phyloP scores from a whole-genome alignment of 257 asterid genomes.

The Coffea eugenioides region DNA sequence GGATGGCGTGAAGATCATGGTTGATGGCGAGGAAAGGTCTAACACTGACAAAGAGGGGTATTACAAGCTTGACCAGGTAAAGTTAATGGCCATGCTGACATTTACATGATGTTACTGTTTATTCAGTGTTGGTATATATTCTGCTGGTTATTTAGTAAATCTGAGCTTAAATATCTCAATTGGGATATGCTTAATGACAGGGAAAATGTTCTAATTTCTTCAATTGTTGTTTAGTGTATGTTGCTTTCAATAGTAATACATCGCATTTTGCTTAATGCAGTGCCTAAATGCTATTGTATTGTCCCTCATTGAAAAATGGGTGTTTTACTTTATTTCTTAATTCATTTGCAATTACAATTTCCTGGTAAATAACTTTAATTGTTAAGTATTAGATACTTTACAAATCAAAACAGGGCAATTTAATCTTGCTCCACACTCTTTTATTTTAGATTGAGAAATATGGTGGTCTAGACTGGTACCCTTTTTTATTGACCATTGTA shows the following conservation, averaged over 20 bases:
- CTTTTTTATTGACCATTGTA: not conserved
- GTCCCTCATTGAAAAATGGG: not conserved
- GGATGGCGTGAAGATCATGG: constrained; percentile 60
- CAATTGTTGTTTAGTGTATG: not conserved
- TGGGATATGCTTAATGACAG: not conserved
- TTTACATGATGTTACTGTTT: not conserved
- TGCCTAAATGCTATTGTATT: not conserved
- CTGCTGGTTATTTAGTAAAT: not conserved
- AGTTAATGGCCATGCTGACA: constrained; percentile 16
- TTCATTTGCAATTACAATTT: not conserved
- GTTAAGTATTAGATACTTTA: not conserved
- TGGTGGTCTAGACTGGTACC: not conserved
- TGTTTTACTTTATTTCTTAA: not conserved
- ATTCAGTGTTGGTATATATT: not conserved
- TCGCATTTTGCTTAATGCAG: not conserved
- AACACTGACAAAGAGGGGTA: constrained; percentile 77
- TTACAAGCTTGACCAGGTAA: constrained; percentile 98
- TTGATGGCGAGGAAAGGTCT: constrained; percentile 83
- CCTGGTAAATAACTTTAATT: not conserved
- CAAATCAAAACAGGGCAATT: not conserved
- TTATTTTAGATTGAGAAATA: not conserved
- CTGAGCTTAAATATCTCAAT: not conserved
- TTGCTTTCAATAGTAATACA: not conserved
- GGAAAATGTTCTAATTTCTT: not conserved
- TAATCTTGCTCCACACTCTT: not conserved